These are phyloP conservation scores for Xylaria grammica DNA, from an alignment of 495 filamentous ascomycete genomes.

Conservation along the genomic window DNA sequence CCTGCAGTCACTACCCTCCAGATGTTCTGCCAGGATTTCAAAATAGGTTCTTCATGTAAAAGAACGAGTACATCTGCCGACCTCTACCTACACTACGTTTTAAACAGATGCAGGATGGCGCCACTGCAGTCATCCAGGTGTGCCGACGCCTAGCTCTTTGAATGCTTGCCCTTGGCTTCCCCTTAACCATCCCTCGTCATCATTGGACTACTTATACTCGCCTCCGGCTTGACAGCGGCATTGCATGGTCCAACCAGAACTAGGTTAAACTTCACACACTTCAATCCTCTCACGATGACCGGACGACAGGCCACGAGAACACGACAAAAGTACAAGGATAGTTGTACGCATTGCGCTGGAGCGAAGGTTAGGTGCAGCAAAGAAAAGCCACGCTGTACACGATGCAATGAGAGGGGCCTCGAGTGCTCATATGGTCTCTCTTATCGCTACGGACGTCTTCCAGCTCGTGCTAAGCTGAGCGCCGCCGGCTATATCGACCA, in stretches of 20 bases:
- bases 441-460: constrained; percentile 27
- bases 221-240: constrained; percentile 18
- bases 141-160: constrained; percentile 8
- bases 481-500: constrained; percentile 18
- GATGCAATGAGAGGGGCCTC: constrained; percentile 23
- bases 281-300: constrained; percentile 21
- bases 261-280: constrained; percentile 9
- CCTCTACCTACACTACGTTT: constrained; percentile 11
- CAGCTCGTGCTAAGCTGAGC: constrained; percentile 22
- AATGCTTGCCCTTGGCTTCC: constrained; percentile 1
- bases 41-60: constrained; percentile 15
- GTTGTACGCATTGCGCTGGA: constrained; percentile 25
- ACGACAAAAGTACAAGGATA: constrained; percentile 29
- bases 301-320: constrained; percentile 27
- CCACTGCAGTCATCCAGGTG: constrained; percentile 21
- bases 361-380: constrained; percentile 27
- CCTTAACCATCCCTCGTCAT: constrained; percentile 14
- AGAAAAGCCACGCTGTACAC: constrained; percentile 25
- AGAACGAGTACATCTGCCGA: constrained; percentile 21
- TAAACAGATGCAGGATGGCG: constrained; percentile 22
- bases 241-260: constrained; percentile 5
- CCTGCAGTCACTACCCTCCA: constrained; percentile 21
- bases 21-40: constrained; percentile 15
- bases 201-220: constrained; percentile 25
- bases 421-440: constrained; percentile 26